Base-by-base conservation (phyloP, 2,329 filamentous ascomycete genomes). In the Colletotrichum sp. region DNA sequence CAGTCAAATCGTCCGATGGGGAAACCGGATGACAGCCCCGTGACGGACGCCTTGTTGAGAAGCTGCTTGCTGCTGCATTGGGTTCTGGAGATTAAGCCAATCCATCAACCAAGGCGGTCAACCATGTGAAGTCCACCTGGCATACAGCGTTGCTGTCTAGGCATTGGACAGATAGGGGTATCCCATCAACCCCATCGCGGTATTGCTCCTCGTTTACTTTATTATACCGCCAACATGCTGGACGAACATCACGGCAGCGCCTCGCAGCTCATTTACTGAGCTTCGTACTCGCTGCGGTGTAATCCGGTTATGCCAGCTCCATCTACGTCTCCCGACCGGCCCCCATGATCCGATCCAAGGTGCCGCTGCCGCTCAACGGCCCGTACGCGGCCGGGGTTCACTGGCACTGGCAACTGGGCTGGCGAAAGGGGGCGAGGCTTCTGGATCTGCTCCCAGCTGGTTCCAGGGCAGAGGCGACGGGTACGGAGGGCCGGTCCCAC, bases 331-430 rank as follows among this genome's bases (percentile, higher is more conserved):
- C 19, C 49, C 49, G 30, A 29, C 63, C 30, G 34, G 34, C 16
- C 32, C 44, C 63, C 64, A 49, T 52, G 63, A 36, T 76, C 73
- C 73, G 73, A 73, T 76, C 73, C 59, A 15, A 67, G 59, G 44
- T 69, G 44, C 63, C 63, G 70, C 73, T 39, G 73, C 73, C 70
- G 59, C 57, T 69, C 32, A 52, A 64, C 73, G 73, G 73, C 64
- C 73, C 73, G 70, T 65, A 65, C 73, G 34, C 52, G 9, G 39
- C 70, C 39, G 30, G 73, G 39, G 39, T 44, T 44, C 19, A 9
- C 39, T 44, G 19, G 39, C 39, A 44, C 34, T 39, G 34, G 34
- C 34, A 44, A n/a, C 39, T 44, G 19, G 39, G 39, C n/a, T 15
- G 22, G 55, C 25, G 27, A n/a, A 32, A 12, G 69, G 32, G 30